phyloP scores from a whole-genome alignment of 192 early-diverging fungal genomes.

The Coemansia sp. region DNA sequence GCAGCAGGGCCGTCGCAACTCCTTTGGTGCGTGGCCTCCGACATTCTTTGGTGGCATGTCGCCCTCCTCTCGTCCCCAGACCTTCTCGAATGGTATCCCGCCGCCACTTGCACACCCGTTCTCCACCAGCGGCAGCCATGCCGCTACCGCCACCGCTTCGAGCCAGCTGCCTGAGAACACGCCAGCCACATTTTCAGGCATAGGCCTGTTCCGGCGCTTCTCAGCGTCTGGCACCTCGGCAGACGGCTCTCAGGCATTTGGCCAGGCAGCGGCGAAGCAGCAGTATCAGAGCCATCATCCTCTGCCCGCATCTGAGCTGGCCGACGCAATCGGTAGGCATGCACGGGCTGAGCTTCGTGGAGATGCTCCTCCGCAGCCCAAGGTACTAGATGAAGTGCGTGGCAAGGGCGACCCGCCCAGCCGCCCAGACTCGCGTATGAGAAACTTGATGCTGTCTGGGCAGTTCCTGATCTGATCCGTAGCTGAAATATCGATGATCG shows the following conservation, averaged over 20 bases:
- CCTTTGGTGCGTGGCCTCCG: constrained; percentile 42
- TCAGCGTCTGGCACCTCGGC: constrained; percentile 31
- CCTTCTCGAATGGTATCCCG: neutral
- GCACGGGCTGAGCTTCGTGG: constrained; percentile 8
- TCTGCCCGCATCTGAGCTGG: neutral
- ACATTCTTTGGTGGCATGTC: constrained; percentile 32
- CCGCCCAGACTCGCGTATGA: constrained; percentile 53
- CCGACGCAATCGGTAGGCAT: constrained; percentile 8
- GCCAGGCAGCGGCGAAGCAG: constrained; percentile 4
- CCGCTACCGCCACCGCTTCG: constrained; percentile 1
- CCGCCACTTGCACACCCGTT: constrained; percentile 10
- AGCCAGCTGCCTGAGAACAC: constrained; percentile 23
- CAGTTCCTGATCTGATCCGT: constrained; percentile 38
- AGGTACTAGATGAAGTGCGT: constrained; percentile 32
- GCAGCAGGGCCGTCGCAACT: constrained; percentile 36
- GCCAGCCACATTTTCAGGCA: constrained; percentile 29
- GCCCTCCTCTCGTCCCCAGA: neutral
- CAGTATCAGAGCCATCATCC: neutral
- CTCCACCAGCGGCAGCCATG: constrained; percentile 6
- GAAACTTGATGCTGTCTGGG: constrained; percentile 53
- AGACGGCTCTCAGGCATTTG: neutral
- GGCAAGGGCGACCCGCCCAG: constrained; percentile 35
- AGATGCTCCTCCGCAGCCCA: constrained; percentile 27
- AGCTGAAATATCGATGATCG: neutral
- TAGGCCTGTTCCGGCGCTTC: constrained; percentile 49